Percentiles rank a stretch among this genome's conserved stretches.
These are phyloP conservation scores for Paraurostyla sp. DNA, from an alignment of 73 alveolate genomes.

Conservation along the genomic window DNA sequence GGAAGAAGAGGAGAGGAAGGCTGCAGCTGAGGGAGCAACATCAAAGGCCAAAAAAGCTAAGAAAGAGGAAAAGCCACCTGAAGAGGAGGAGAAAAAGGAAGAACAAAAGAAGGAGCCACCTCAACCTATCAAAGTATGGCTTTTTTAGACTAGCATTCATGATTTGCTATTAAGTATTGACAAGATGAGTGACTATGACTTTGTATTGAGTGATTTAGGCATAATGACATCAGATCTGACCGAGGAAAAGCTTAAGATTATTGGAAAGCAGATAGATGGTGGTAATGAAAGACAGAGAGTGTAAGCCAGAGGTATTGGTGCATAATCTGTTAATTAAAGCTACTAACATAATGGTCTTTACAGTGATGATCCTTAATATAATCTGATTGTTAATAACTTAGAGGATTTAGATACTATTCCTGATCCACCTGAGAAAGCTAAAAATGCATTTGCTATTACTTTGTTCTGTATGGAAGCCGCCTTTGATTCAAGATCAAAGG, in stretches of 20 bases:
- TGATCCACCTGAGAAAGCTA: constrained; percentile 96
- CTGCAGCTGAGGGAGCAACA: constrained; percentile 78
- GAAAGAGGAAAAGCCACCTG: constrained; percentile 57
- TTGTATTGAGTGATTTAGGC: constrained; percentile 87
- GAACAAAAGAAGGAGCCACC: constrained; percentile 86
- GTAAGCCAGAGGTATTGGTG: constrained; percentile 68
- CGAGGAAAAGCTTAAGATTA: constrained; percentile 48
- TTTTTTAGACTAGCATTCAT: constrained; percentile 90
- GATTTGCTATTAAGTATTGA: constrained; percentile 91
- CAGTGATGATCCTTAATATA: constrained; percentile 83
- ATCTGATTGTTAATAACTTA: constrained; percentile 85
- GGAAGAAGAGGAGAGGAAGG: constrained; percentile 85
- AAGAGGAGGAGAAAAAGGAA: constrained; percentile 85
- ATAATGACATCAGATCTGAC: constrained; percentile 41
- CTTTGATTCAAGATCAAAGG: constrained; percentile 95
- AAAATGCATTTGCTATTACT: constrained; percentile 97
- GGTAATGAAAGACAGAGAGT: constrained; percentile 58
- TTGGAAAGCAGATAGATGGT: constrained; percentile 12
- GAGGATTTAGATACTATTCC: constrained; percentile 95
- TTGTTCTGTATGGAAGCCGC: constrained; percentile 98
- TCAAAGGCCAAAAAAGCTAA: constrained; percentile 75
- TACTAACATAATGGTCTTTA: constrained; percentile 60
- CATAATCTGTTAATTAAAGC: constrained; percentile 49
- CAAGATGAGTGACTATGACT: constrained; percentile 91
- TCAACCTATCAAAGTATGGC: constrained; percentile 89